Evolutionary conservation across 225 moss, liverwort and hornwort genomes (phyloP).

Genomic region (Ulota crispa): DNA sequence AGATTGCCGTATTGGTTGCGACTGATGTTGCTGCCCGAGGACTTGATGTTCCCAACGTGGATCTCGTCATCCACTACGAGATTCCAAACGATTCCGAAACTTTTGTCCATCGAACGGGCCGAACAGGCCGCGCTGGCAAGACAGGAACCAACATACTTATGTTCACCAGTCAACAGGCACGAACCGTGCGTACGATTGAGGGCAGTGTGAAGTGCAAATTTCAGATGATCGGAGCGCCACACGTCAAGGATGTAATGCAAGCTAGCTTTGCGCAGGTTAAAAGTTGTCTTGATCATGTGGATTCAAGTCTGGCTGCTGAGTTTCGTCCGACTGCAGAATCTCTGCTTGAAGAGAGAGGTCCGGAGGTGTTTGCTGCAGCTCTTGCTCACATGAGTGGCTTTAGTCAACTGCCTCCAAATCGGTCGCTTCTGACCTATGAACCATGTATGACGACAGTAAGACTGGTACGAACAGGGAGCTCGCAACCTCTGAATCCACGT

Average conservation of each 20-base stretch:
- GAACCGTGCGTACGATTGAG: conserved; percentile 89
- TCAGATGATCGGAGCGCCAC: conserved; percentile 69
- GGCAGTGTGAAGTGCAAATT: conserved; percentile 88
- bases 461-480: conserved; percentile 31
- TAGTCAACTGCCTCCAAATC: conserved; percentile 81
- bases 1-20: conserved; percentile 87
- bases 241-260: conserved; percentile 70
- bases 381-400: conserved; percentile 97
- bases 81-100: conserved; percentile 92
- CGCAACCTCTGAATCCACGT: conserved; percentile 38
- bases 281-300: conserved; percentile 67
- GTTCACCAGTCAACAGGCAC: conserved; percentile 61
- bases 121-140: conserved; percentile 94
- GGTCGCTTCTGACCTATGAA: conserved; percentile 82
- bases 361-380: conserved; percentile 80
- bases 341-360: conserved; percentile 68
- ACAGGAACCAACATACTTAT: conserved; percentile 89
- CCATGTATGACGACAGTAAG: conserved; percentile 61
- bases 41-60: conserved; percentile 91
- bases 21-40: conserved; percentile 97
- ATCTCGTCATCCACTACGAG: conserved; percentile 88
- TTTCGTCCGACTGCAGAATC: conserved; percentile 86
- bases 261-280: conserved; percentile 81
- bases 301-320: conserved; percentile 64
- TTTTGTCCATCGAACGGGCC: conserved; percentile 94